phyloP scores from a whole-genome alignment of 257 asterid species.

The Verbena officinalis region DNA sequence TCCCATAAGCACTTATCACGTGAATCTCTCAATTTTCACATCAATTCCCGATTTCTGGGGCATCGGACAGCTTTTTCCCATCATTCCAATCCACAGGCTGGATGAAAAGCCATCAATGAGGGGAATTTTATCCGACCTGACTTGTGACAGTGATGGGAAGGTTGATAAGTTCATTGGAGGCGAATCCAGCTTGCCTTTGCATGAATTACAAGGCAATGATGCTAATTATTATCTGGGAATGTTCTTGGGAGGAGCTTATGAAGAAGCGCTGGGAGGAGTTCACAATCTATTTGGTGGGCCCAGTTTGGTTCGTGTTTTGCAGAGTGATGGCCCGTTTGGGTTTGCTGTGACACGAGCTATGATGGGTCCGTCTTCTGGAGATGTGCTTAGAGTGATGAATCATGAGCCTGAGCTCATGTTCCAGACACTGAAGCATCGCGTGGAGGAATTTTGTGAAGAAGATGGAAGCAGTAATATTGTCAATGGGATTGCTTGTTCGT shows the following conservation, averaged over 20 bases:
- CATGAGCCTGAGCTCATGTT: constrained; percentile 72
- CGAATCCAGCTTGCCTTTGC: constrained; percentile 61
- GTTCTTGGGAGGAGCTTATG: constrained; percentile 80
- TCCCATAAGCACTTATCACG: constrained; percentile 49
- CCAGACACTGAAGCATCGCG: constrained; percentile 59
- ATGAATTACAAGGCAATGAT: constrained; percentile 41
- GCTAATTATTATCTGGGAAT: constrained; percentile 57
- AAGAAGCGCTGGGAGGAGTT: constrained; percentile 75
- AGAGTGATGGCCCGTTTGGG: constrained; percentile 59
- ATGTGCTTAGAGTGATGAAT: constrained; percentile 67
- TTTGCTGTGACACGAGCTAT: constrained; percentile 58
- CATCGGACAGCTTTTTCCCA: constrained; percentile 57
- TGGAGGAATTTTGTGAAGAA: constrained; percentile 43
- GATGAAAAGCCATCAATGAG: constrained; percentile 50
- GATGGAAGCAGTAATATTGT: constrained; percentile 18
- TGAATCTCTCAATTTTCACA: constrained; percentile 59
- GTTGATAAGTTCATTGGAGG: constrained; percentile 61
- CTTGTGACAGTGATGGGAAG: constrained; percentile 68
- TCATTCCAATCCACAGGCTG: constrained; percentile 58
- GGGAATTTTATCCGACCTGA: constrained; percentile 57
- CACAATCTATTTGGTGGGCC: constrained; percentile 80
- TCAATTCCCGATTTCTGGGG: constrained; percentile 75
- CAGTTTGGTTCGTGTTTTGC: constrained; percentile 54
- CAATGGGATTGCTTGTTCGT: constrained; percentile 31
- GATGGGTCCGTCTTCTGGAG: constrained; percentile 61